A percentile compares a stretch with the other conserved stretches of the same genome.
Evolutionary conservation across 2,329 filamentous ascomycete genomes (phyloP).

Genomic region (Fusarium miscanthi): DNA sequence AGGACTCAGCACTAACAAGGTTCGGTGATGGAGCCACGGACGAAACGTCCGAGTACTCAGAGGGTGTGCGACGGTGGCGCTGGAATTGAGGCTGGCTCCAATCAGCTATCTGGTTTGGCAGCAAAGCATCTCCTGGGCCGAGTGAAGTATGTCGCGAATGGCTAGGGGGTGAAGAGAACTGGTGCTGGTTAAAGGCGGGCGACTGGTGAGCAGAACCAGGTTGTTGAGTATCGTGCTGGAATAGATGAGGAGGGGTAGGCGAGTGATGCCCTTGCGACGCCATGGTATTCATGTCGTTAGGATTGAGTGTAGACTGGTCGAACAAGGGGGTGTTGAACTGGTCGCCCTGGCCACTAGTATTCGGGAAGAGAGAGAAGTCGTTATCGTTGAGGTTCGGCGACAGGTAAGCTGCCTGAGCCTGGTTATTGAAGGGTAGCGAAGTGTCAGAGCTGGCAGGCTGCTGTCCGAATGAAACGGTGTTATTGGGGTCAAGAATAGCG

Average conservation of each 20-base stretch:
- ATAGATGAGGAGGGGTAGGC: constrained; percentile 66
- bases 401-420: constrained; percentile 59
- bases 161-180: constrained; percentile 63
- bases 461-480: constrained; percentile 55
- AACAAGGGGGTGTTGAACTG: constrained; percentile 73
- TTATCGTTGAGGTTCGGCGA: constrained; percentile 62
- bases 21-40: constrained; percentile 88
- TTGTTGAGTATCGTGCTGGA: constrained; percentile 61
- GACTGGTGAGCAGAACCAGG: constrained; percentile 65
- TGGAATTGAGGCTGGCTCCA: constrained; percentile 75
- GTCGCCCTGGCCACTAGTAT: constrained; percentile 62
- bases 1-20: constrained; percentile 79
- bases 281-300: constrained; percentile 64
- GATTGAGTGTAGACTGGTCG: constrained; percentile 57
- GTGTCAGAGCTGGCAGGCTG: constrained; percentile 53
- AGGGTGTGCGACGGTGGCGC: constrained; percentile 84
- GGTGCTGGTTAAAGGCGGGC: constrained; percentile 66
- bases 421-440: constrained; percentile 55
- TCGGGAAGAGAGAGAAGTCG: constrained; percentile 75
- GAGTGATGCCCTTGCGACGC: constrained; percentile 67
- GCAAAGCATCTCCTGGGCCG: constrained; percentile 67
- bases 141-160: constrained; percentile 69
- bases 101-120: constrained; percentile 62
- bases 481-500: constrained; percentile 55
- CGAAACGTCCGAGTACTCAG: constrained; percentile 92